Evolutionary conservation across 164 flowering plant genomes (phyloP), one percentile per base, ranked within the genome.

Genomic region (Taxillus chinensis): DNA sequence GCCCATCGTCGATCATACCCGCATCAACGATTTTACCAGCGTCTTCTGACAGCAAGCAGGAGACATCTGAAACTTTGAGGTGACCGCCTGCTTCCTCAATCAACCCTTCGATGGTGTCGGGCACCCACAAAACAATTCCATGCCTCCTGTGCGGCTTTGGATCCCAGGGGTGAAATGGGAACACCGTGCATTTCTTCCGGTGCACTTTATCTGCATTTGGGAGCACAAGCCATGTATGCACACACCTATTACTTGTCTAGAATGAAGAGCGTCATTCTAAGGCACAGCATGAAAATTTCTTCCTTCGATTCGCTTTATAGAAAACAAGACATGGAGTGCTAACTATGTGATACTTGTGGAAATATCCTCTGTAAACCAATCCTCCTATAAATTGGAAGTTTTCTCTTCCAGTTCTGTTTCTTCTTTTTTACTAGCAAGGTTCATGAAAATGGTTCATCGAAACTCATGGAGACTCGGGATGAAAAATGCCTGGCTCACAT

Each of bases 111-210:
- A 86, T 70, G 67, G 76, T 80, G 5, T 53, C 67, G 5, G 97
- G 91, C 0, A 88, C 73, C 92, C 96, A 87, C 59, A 88, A 48
- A 49, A 86, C 82, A 13, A 93, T 62, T 17, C 98, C 97, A 12
- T 64, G 75, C 67, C 55, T 80, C 72, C 80, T 83, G 9, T 71
- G 40, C 50, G 82, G 91, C 59, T 73, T 68, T 0, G 81, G 67
- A 39, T 75, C 86, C 86, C 83, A 78, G 48, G 98, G 98, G 57
- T 90, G 90, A 78, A 78, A 85, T n/a, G 97, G 96, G 59, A 79
- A 86, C 6, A 90, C 86, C 0, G 95, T 88, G 70, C 98, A 90
- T 70, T 85, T 86, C 71, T 64, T 79, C 41, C 59, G 64, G n/a
- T 62, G 71, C 57, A 15, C 65, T 67, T 73, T 79, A 62, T 82